Base-by-base conservation (phyloP, 2,329 filamentous ascomycete genomes). In the Phyllachora maydis region DNA sequence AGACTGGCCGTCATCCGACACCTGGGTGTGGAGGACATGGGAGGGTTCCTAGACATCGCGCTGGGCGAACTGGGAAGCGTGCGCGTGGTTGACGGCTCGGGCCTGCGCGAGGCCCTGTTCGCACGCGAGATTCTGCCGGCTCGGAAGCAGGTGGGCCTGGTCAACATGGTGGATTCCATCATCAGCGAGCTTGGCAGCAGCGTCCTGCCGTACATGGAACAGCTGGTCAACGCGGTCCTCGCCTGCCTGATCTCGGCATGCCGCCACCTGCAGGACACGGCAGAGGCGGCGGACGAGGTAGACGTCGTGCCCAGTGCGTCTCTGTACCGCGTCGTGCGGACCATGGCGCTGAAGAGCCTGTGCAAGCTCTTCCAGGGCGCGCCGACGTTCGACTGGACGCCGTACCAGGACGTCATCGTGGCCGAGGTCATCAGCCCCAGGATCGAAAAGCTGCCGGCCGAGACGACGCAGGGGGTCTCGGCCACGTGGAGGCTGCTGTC, bases 401-500 rank as follows among this genome's bases (percentile, higher is more conserved):
- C 59, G 1, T 91, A 83, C 41, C 61, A 77, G 18, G 56, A 64
- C 6, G 46, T 63, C 1, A 71, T 95, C 24, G 65, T 88, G 25
- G 52, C 63, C 14, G 72, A 92, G 38, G 52, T 90, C 14, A 59
- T 98, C 21, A 67, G 65, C 24, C 79, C 79, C 11, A 65, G 81
- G 32, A 54, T 95, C 11, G 63, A 73, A 3, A 78, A 76, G 27
- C 65, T 98, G 25, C 67, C 82, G 0, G 56, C 65, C 4, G 88
- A 98, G 49, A 92, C 79, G 20, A 76, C 81, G 0, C 83, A 98
- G 41, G 79, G 81, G 9, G 58, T 93, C 6, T 95, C 88, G 3
- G 77, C 73, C 10, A 63, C 82, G 19, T 60, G 93, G 30, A 71
- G 73, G 31, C 55, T 98, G 4, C 68, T 98, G 31, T 69, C 67